These are phyloP conservation scores for Podospora fimiseda DNA, from an alignment of 495 filamentous ascomycete genomes.

Conservation along the genomic window DNA sequence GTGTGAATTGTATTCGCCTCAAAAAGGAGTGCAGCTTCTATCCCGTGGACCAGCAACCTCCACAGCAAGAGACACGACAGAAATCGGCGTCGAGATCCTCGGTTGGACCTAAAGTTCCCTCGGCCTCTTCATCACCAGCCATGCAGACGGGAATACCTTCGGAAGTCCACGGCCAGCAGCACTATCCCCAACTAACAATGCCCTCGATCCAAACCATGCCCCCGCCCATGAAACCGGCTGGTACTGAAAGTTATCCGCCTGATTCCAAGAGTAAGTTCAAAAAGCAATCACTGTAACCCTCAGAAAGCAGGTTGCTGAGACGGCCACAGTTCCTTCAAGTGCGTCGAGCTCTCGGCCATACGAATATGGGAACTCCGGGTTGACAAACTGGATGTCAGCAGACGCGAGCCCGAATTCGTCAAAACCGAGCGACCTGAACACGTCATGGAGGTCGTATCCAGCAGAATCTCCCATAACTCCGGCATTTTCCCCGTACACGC, in stretches of 20 bases:
- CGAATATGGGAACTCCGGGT: slow-evolving; percentile 34
- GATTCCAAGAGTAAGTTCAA: slow-evolving; percentile 37
- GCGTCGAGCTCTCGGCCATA: slow-evolving; percentile 28
- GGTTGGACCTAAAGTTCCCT: slow-evolving; percentile 35
- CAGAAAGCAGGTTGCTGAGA: slow-evolving; percentile 24
- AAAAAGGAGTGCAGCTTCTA: slow-evolving; percentile 95
- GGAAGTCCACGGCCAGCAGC: slow-evolving; percentile 36
- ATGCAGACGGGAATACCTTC: slow-evolving; percentile 37
- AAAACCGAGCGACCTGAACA: slow-evolving; percentile 30
- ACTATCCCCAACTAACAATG: slow-evolving; percentile 43
- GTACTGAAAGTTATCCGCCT: slow-evolving; percentile 31
- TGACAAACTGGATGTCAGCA: slow-evolving; percentile 40
- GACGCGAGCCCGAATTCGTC: slow-evolving; percentile 31
- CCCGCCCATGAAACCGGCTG: slow-evolving; percentile 37
- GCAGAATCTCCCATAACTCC: slow-evolving; percentile 35
- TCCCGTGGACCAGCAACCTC: slow-evolving; percentile 80
- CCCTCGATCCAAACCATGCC: slow-evolving; percentile 44
- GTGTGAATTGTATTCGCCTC: slow-evolving; percentile 91
- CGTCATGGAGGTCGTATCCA: slow-evolving; percentile 34
- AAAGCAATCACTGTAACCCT: background rate
- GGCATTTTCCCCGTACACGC: slow-evolving; percentile 36
- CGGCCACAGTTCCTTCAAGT: slow-evolving; percentile 28
- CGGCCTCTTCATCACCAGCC: slow-evolving; percentile 45
- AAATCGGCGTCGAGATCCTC: slow-evolving; percentile 35
- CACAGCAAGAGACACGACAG: slow-evolving; percentile 40